Base-by-base conservation (phyloP, 2,329 filamentous ascomycete species). In the Biscogniauxia marginata region DNA sequence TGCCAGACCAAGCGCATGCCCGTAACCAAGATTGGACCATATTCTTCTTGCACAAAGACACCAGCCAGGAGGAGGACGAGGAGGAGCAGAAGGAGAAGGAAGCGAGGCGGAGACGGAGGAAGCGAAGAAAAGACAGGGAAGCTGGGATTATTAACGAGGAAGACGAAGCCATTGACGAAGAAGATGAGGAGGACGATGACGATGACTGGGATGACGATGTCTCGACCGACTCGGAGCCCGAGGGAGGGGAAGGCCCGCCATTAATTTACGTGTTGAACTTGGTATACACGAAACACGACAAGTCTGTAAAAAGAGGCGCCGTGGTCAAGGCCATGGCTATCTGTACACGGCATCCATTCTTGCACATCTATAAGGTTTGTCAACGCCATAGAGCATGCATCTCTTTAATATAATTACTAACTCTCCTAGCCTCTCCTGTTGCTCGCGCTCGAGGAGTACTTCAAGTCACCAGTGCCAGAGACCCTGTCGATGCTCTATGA, bases 281-380 rank as follows among this genome's bases (percentile, higher is more conserved):
- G 70, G 95, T 99, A 65, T 98, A 99, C 73, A 99, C 93, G 7
- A 98, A 98, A 74, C 91, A 96, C 72, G 95, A 99, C 77, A 93
- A 90, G 69, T 89, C 88, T 19, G 91, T 91, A 49, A 96, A 95
- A 75, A 87, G 95, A 82, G 95, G 95, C 56, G 95, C 95, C 19
- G 83, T 97, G 50, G 93, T 98, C 56, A 98, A 98, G 72, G 91
- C 95, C 45, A 99, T 99, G 95, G 95, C 95, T 24, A 97, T 99
- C 65, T 99, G 95, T 78, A 99, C 95, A 7, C 83, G 95, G 46
- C 95, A 99, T 78, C 93, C 95, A 3, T 99, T 99, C 74, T 77
- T 99, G 64, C 95, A 99, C 75, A 99, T 99, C 62, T 99, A 99
- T 79, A 99, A 99, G 83, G 90, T 89, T 72, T 63, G 79, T 71